Base-by-base conservation (phyloP, 352 stramenopile species). In the Globisporangium cylindrosporum region DNA sequence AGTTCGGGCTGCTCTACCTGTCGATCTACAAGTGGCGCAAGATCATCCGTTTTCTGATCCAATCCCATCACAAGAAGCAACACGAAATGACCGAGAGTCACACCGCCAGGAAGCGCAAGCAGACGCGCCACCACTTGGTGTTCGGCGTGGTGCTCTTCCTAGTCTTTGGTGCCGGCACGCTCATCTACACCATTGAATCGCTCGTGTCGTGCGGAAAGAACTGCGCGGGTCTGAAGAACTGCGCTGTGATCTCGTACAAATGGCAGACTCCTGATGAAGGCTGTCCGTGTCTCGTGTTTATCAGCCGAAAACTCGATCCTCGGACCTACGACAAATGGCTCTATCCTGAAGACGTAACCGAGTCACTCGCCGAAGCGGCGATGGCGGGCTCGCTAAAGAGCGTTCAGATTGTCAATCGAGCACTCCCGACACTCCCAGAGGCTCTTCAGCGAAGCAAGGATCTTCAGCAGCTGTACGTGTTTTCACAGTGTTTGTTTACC, bases 21-120 rank as follows among this genome's bases (percentile, higher is more conserved):
- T 72, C 67, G 51, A 64, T 72, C 60, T 72, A 72, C 61, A 72
- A 72, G 41, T 72, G 67, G 67, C 59, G 61, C 38, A 72, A 72
- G 67, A 72, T 72, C 41, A 68, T 72, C 34, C 53, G 59, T 8
- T 68, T 66, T 46, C 54, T 69, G 15, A 64, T 72, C 15, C 67
- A 68, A 32, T 48, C 43, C 32, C 34, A 72, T 27, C 67, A 72
- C 54, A 60, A 62, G 55, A 58, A 34, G 5, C 41, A 18, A 10
- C 59, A 43, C 4, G 41, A 68, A 43, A 24, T 72, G 10, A 64
- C 24, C 1, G 51, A 69, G 43, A 46, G 15, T 15, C 67, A 72
- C 60, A 53, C 61, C 0, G 54, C 36, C 20, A 68, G 60, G 67
- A 25, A 68, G 18, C 53, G 51, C 27, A 67, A 68, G 41, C 60